Evolutionary conservation across 345 rosid genomes (phyloP).

Genomic region (Trapa incisa): DNA sequence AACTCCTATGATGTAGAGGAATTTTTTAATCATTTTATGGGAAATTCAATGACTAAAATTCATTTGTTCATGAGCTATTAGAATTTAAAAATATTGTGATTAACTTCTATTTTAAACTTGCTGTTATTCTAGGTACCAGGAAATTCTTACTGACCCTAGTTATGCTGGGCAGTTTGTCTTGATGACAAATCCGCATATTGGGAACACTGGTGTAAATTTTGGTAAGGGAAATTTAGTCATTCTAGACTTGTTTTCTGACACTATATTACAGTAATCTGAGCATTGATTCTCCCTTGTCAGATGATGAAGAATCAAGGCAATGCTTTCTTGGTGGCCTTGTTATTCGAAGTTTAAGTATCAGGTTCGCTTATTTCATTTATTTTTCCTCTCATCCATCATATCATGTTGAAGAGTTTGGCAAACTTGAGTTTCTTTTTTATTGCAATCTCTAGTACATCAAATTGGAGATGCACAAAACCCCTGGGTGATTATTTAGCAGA

Average conservation of each 20-base stretch:
- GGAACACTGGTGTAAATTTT: constrained; percentile 90
- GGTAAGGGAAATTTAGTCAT: constrained; percentile 28
- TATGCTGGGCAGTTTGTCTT: constrained; percentile 93
- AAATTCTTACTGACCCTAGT: constrained; percentile 95
- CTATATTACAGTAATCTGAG: background rate
- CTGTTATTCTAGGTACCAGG: constrained; percentile 69
- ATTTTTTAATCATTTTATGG: background rate
- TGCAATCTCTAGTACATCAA: constrained; percentile 51
- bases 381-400: background rate
- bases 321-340: constrained; percentile 92
- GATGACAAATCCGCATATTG: constrained; percentile 97
- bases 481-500: constrained; percentile 75
- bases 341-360: constrained; percentile 72
- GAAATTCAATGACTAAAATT: background rate
- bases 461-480: constrained; percentile 73
- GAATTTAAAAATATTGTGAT: background rate
- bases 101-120: background rate
- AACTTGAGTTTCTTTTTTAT: background rate
- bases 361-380: constrained; percentile 16
- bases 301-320: constrained; percentile 79
- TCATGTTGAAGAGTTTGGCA: background rate
- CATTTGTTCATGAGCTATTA: background rate
- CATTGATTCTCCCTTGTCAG: constrained; percentile 18
- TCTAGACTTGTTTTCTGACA: background rate
- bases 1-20: background rate